phyloP scores from a whole-genome alignment of 495 filamentous ascomycete species.

The Stereocaulon alpinum region DNA sequence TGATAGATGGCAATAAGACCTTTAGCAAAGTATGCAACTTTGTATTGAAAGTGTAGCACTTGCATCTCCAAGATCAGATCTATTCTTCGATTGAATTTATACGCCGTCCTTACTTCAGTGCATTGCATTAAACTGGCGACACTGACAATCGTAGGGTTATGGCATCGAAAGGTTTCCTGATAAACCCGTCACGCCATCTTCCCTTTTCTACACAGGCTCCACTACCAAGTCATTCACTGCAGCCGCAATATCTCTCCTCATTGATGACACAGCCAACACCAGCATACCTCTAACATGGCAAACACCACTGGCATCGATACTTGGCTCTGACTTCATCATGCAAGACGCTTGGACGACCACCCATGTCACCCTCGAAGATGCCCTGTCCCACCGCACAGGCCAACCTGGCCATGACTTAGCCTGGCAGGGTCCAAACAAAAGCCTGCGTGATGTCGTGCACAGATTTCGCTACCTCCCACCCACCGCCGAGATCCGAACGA shows the following conservation, averaged over 20 bases:
- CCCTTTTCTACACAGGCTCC: conserved; percentile 35
- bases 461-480: conserved; percentile 36
- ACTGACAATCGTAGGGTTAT: conserved; percentile 36
- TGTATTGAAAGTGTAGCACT: not conserved
- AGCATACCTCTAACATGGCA: conserved; percentile 34
- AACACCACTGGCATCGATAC: conserved; percentile 38
- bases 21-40: conserved; percentile 34
- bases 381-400: conserved; percentile 40
- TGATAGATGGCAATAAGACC: conserved; percentile 35
- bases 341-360: conserved; percentile 33
- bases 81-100: too few relatives aligned
- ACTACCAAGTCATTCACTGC: conserved; percentile 50
- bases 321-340: conserved; percentile 46
- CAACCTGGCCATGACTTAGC: conserved; percentile 36
- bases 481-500: conserved; percentile 30
- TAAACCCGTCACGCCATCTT: conserved; percentile 35
- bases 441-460: conserved; percentile 27
- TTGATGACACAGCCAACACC: conserved; percentile 30
- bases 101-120: too few relatives aligned
- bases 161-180: conserved; percentile 34
- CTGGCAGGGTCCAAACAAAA: conserved; percentile 22
- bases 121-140: not conserved
- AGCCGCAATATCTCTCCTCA: conserved; percentile 36
- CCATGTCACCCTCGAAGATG: conserved; percentile 43
- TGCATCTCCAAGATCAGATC: too few relatives aligned